Base-by-base conservation (phyloP, 768 basidiomycete species). In the Trametes meyenii region DNA sequence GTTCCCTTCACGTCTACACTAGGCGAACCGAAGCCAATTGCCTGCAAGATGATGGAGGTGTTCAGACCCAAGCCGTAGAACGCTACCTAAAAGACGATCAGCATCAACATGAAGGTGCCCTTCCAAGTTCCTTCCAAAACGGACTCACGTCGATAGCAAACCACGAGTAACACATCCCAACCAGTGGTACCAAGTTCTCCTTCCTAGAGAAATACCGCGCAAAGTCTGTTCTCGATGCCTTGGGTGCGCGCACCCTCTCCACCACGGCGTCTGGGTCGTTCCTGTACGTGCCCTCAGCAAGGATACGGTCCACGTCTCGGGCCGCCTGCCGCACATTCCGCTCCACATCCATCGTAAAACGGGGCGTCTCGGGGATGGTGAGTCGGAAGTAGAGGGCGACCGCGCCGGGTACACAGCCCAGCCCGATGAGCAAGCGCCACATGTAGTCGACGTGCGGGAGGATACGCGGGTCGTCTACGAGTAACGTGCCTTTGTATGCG, bases 151-250 rank as follows among this genome's bases (percentile, higher is more conserved):
- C 92, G 23, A 94, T 83, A 5, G 92, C 93, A 63, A 96, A 96
- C 94, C 94, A 96, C 10, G 88, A 90, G 72, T 88, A 96, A 0
- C 90, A 75, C 1, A 87, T 82, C 23, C 92, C 94, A 45, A 95
- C 71, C 56, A 96, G 81, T 55, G 94, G 76, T 75, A 94, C 95
- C 66, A 81, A 73, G 73, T 96, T 92, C 73, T 86, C 69, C 88
- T 87, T 88, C 67, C 88, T 76, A 51, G 83, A 75, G 70, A 92
- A 95, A 78, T 91, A 78, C 0, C 61, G 60, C 0, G 68, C 0
- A 76, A 97, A 97, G 77, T 84, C 82, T 11, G 62, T 42, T 48
- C 72, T 65, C 17, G 74, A 66, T 12, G 80, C 80, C 67, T 76
- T 75, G 52, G 80, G 82, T 8, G 77, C 75, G 11, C 71, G 71